Base-by-base conservation (phyloP, 2,329 filamentous ascomycete genomes). In the Aspergillus candidus region DNA sequence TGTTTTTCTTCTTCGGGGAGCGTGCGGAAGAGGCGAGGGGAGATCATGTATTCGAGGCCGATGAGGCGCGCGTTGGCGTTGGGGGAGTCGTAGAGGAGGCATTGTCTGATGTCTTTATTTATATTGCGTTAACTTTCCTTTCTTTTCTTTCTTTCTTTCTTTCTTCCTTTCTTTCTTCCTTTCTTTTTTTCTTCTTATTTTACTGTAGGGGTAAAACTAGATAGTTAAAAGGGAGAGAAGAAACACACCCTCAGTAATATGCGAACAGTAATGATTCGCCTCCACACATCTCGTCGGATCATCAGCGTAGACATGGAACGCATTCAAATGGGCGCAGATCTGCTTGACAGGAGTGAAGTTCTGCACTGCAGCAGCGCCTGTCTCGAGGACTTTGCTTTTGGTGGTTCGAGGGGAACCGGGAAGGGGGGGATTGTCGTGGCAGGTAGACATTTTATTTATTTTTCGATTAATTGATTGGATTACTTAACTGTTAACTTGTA, bases 21-120 rank as follows among this genome's bases (percentile, higher is more conserved):
- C 0, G 77, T 79, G 32, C 77, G 72, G 69, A 83, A 94, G 0
- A 93, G 69, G 3, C 72, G 70, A 0, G 80, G 77, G 0, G 83
- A 82, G 56, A 94, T 82, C 86, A 93, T 90, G 72, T 94, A 94
- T 64, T 94, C 88, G 55, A 94, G 76, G 7, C 88, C 88, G 49
- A 94, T 87, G 13, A 94, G 76, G 0, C 84, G 78, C 0, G 87
- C 87, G 18, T 79, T 77, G 6, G 78, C 72, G 1, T 74, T 72
- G 0, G 82, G 75, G 0, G 79, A 78, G 66, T 94, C 88, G 69
- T 93, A 94, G 49, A 94, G 77, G 27, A 94, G 78, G 63, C 88
- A 94, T 72, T 94, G 88, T 4, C 88, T 79, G 44, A 94, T 75
- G 50, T 93, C 87, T 71, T 61, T 47, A 11, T 27, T 34, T 37